Base-by-base conservation (phyloP, 768 basidiomycete genomes). In the Suillus plorans region DNA sequence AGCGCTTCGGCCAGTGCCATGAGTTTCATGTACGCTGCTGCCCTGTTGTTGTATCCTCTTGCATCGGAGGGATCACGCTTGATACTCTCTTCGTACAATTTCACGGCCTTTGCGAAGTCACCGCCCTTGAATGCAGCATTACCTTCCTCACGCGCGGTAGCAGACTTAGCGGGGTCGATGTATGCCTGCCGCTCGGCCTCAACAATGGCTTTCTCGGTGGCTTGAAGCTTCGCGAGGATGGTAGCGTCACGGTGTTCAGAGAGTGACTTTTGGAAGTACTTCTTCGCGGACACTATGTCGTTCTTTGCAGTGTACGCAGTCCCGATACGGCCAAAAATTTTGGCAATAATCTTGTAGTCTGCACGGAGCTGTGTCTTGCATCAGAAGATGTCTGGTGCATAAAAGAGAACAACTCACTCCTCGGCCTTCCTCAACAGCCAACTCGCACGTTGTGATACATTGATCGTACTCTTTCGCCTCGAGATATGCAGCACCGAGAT, bases 1-100 rank as follows among this genome's bases (percentile, higher is more conserved):
- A 99, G 84, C 1, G 96, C 97, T 76, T 99, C 97, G 13, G 95
- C 92, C 37, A 99, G 79, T 1, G 97, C 97, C 50, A 85, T 85
- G 47, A 99, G 87, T 81, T 99, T 99, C 79, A 91, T 94, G 80
- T 97, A 98, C 28, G 95, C 96, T 36, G 95, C 91, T n/a, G 97
- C 95, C 58, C 97, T 90, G 81, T 99, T 99, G 77, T 97, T 99
- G 82, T 98, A 99, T 10, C 93, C 95, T 68, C 90, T 85, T 16
- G 97, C 86, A 73, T 99, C 97, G 44, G 78, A 76, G 49, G 97
- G 97, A 71, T 94, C 89, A 59, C 97, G 90, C 81, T 98, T 98
- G 84, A 99, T 97, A 67, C 94, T 91, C 79, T 99, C 97, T 44
- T 92, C 85, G 80, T 99, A 99, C 45, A 85, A 81, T 80, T 93